Conservation (phyloP, 2,329 filamentous ascomycete species). For the Diplodia scrobiculata region DNA sequence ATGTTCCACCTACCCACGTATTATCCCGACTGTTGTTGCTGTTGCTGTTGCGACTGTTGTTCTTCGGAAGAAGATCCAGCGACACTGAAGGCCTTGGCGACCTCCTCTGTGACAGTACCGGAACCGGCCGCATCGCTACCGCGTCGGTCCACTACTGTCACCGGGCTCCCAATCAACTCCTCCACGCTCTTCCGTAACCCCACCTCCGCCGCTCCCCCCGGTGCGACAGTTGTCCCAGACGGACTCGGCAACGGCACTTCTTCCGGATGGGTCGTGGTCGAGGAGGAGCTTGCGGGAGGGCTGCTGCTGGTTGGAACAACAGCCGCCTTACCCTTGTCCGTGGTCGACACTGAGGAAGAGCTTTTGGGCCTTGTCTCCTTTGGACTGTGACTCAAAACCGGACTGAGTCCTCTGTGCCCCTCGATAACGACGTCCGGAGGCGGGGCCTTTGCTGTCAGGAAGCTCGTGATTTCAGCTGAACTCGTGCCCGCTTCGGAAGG, state of each 20-base stretch:
- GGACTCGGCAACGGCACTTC: background rate
- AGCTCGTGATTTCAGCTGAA: constrained; percentile 47
- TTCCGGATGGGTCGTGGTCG: background rate
- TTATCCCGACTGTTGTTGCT: background rate
- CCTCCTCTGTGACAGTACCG: background rate
- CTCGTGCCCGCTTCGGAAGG: constrained; percentile 38
- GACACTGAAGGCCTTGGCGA: background rate
- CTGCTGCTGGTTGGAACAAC: background rate
- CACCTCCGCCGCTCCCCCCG: background rate
- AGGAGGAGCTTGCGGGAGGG: background rate
- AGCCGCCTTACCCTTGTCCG: constrained; percentile 9
- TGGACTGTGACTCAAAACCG: background rate
- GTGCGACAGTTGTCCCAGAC: background rate
- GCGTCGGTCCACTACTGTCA: background rate
- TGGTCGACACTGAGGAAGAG: background rate
- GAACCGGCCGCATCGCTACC: background rate
- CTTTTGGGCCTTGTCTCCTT: background rate
- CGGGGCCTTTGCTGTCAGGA: constrained; percentile 2
- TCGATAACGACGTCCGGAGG: constrained; percentile 1
- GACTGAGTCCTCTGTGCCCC: constrained; percentile 13
- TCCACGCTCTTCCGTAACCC: constrained; percentile 20
- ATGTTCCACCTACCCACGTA: background rate
- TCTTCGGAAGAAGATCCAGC: background rate
- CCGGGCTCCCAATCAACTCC: constrained; percentile 11
- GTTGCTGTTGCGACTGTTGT: background rate